Conservation (phyloP, 2,329 filamentous ascomycete genomes). For the Fusarium tricinctum region DNA sequence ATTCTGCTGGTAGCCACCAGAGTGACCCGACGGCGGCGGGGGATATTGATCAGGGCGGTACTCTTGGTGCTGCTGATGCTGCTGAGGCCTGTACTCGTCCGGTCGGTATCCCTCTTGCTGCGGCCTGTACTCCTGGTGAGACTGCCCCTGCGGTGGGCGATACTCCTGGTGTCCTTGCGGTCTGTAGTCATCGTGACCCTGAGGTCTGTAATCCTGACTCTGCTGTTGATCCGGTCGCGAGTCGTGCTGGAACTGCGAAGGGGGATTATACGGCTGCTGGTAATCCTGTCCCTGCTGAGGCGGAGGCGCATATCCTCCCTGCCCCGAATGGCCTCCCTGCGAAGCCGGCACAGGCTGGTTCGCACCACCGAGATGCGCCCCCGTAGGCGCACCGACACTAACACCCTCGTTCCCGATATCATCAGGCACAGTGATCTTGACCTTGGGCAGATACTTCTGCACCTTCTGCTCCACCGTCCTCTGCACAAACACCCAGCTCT, state of each 20-base stretch:
- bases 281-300: conserved; percentile 37
- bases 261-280: conserved; percentile 48
- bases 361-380: conserved; percentile 52
- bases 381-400: conserved; percentile 57
- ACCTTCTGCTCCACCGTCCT: conserved; percentile 62
- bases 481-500: conserved; percentile 63
- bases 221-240: conserved; percentile 40
- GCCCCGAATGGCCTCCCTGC: conserved; percentile 35
- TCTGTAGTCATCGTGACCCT: conserved; percentile 8
- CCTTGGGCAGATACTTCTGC: conserved; percentile 61
- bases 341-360: conserved; percentile 46
- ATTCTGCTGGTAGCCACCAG: conserved; percentile 44
- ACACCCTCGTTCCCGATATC: conserved; percentile 64
- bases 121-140: conserved; percentile 23
- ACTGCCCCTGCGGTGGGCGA: conserved; percentile 13
- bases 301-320: conserved; percentile 35
- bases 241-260: conserved; percentile 45
- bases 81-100: conserved; percentile 35
- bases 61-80: conserved; percentile 29
- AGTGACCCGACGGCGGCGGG: conserved; percentile 19
- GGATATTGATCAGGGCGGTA: conserved; percentile 47
- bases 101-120: conserved; percentile 22
- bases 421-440: conserved; percentile 61
- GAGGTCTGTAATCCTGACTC: conserved; percentile 25
- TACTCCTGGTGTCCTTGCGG: conserved; percentile 23